phyloP scores from a whole-genome alignment of 305 asterid species.

The Solanum hybrid region DNA sequence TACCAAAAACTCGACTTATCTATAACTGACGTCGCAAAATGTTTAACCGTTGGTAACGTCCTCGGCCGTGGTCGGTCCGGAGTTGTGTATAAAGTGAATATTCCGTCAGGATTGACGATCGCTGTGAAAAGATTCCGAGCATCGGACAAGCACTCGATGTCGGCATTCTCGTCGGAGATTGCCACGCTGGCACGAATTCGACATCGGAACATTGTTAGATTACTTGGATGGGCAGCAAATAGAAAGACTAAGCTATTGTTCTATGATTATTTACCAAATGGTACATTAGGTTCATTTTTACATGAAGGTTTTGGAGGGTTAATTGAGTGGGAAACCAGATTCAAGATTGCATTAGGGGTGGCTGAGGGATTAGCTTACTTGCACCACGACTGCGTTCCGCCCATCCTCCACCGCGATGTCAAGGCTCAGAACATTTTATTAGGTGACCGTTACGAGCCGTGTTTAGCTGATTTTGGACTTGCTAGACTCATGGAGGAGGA shows the following conservation, averaged over 20 bases:
- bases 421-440: constrained; percentile 65
- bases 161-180: constrained; percentile 65
- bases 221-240: constrained; percentile 75
- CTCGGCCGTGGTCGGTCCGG: constrained; percentile 77
- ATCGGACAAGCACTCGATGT: constrained; percentile 38
- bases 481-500: constrained; percentile 75
- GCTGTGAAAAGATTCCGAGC: constrained; percentile 57
- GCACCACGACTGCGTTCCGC: constrained; percentile 86
- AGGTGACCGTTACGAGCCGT: constrained; percentile 65
- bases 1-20: constrained; percentile 71
- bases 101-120: constrained; percentile 36
- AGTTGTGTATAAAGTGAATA: constrained; percentile 43
- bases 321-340: constrained; percentile 61
- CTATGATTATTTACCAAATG: constrained; percentile 62
- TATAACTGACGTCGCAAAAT: constrained; percentile 37
- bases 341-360: constrained; percentile 62
- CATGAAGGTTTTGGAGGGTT: constrained; percentile 41
- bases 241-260: constrained; percentile 52
- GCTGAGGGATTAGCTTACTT: constrained; percentile 81
- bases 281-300: constrained; percentile 45
- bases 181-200: constrained; percentile 57
- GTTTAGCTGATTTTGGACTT: constrained; percentile 82
- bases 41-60: constrained; percentile 37
- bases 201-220: constrained; percentile 58
- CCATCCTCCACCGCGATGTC: constrained; percentile 84